Base-by-base conservation (phyloP, 2,329 filamentous ascomycete genomes). In the Tothia fuscella region DNA sequence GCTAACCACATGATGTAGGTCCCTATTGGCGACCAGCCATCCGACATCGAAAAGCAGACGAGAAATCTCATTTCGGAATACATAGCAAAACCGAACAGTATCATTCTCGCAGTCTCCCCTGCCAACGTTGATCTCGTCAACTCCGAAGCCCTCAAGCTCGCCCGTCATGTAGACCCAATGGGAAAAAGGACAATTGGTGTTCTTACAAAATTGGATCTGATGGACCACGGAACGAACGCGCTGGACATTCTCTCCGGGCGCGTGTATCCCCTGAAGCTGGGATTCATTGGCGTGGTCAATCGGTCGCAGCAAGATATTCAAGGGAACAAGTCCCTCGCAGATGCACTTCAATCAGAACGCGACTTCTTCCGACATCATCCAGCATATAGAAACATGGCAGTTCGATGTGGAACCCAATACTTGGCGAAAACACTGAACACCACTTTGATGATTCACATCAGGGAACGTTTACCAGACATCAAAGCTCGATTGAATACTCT, bases 71-170 rank as follows among this genome's bases (percentile, higher is more conserved):
- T 98, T 54, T 83, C 88, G 43, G 91, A 98, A 67, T 98, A 95
- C 59, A 98, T 96, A 56, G 88, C 88, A 44, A 98, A 98, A 66
- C 89, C 91, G 12, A 98, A 98, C 72, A 95, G 89, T 64, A 94
- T 98, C 56, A 80, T 98, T 49, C 75, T 98, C 40, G 91, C 91
- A 24, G 91, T 98, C 19, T 96, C 91, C 10, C 89, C 91, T 14
- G 91, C 91, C 41, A 98, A 98, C 56, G 89, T 96, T 55, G 91
- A 98, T 58, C 80, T 98, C 53, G 91, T 96, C 59, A 98, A 98
- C 63, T 98, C 91, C 6, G 91, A 98, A 62, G 88, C 91, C 6
- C 67, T 98, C 53, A 98, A 98, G 65, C 80, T 98, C 47, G 91
- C 91, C 46, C 81, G 91, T 41, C 86, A 98, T 76, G 91, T 98